Evolutionary conservation across 2,329 filamentous ascomycete species (phyloP), one percentile per base, ranked within the genome.

Genomic region (Tolypocladium paradoxum): DNA sequence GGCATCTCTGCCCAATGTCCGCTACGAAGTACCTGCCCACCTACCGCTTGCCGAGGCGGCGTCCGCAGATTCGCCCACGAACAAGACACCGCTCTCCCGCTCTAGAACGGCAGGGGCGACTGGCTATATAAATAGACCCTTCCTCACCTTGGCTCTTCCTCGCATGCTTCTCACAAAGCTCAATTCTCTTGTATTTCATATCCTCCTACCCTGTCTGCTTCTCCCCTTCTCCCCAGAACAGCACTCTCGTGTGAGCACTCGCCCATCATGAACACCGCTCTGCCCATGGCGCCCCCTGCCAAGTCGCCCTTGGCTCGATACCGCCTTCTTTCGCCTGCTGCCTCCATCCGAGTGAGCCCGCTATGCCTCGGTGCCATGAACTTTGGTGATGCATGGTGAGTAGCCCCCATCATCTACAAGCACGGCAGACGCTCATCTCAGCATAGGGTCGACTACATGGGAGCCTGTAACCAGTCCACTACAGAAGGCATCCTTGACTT

Each of bases 331-430:
- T 79, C 84, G 1, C 83, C 84, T 11, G 79, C 76, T 0, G 85
- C 86, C 2, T 76, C 78, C 0, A 74, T 88, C 24, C 74, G 82
- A 34, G 84, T 88, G n/a, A 84, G 81, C 56, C 84, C 84, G 5
- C 65, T 88, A 0, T 82, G 78, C 45, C 74, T 89, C 2, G 85
- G 83, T 12, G 73, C 73, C 51, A 85, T 85, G 81, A 82, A 78
- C 66, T 82, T 87, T 67, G 83, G 83, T 46, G 69, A 80, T 53
- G 70, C 74, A 35, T 84, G 76, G 73, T 66, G 60, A 66, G 49
- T 38, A 34, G 20, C 12, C 12, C 8, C 37, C 12, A 1, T 20
- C 6, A 16, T 6, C 12, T n/a, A 20, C 16, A 8, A 18, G 12
- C n/a, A 40, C 12, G 51, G 48, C 18, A 35, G 22, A 40, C 20